Base-by-base conservation (phyloP, 148 eudicot species). In the Mesembryanthemum crystallinum region DNA sequence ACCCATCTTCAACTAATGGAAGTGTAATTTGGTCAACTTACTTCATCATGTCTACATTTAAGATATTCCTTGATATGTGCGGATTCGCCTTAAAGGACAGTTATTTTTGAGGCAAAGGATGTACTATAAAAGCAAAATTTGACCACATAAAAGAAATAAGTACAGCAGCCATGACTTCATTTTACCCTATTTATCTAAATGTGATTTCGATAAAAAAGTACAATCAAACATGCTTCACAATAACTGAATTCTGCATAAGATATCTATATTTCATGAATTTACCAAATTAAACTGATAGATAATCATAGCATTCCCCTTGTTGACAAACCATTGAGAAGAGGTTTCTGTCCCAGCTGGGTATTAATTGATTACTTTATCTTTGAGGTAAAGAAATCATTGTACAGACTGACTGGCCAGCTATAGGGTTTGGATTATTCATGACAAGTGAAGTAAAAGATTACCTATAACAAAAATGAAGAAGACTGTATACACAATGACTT, bases 361-460 rank as follows among this genome's bases (percentile, higher is more conserved):
- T 33, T n/a, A 33, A 33, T 35, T 33, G 24, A 64, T 32, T 24
- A 64, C 67, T 33, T 64, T 32, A 32, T 24, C 63, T 25, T 23
- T 62, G 43, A 64, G 30, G 68, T 73, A 1, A 42, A 66, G 51
- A 59, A 74, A 82, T 81, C 72, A 80, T 78, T 79, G 84, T 77
- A 82, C 68, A 82, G 79, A 82, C 74, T 32, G 70, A 76, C 67
- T 74, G 43, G 75, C 82, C 81, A 87, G 83, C 84, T 78, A 72
- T 64, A 65, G 30, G 60, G 18, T 47, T 9, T 47, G 14, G 52
- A 14, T 47, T 47, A 12, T 7, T 64, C 25, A 29, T 18, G 61
- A 45, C 45, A 27, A 58, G 18, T 20, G 3, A 42, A 67, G 21
- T 63, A 71, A 51, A 27, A 11, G 12, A 23, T 25, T 28, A 47